These are phyloP conservation scores for Zarea fungicola DNA, from an alignment of 2,329 filamentous ascomycete genomes.

Conservation along the genomic window DNA sequence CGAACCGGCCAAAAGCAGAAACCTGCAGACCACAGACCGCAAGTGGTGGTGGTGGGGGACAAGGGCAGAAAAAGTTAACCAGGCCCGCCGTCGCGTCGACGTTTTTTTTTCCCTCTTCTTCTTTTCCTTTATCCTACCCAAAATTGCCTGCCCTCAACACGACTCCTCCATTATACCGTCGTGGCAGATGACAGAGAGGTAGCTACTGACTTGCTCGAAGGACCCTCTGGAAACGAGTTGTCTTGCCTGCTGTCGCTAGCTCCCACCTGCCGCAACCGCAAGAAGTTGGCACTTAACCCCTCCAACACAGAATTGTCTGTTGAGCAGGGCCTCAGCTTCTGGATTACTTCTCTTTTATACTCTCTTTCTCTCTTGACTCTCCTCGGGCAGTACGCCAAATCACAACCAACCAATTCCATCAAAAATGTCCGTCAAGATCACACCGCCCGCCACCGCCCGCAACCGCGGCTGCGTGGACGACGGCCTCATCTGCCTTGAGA, in stretches of 20 bases:
- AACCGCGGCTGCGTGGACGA: constrained; percentile 49
- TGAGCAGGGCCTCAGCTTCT: constrained; percentile 16
- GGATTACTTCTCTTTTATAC: neutral
- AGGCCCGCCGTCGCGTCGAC: constrained; percentile 12
- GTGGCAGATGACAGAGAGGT: constrained; percentile 34
- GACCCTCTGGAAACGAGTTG: constrained; percentile 35
- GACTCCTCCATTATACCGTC: constrained; percentile 14
- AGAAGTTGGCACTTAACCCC: neutral
- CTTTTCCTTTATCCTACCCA: constrained; percentile 8
- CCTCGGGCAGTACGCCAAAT: neutral
- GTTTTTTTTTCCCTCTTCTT: constrained; percentile 11
- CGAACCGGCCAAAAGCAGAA: constrained; percentile 1
- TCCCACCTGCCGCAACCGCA: constrained; percentile 20
- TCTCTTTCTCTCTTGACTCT: constrained; percentile 11
- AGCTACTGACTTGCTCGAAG: constrained; percentile 32
- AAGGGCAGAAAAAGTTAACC: constrained; percentile 23
- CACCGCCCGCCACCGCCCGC: constrained; percentile 56
- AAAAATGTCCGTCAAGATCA: constrained; percentile 32
- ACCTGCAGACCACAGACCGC: constrained; percentile 4
- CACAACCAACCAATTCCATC: constrained; percentile 2
- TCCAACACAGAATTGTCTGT: constrained; percentile 4
- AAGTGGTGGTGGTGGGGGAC: constrained; percentile 14
- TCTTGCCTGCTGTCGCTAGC: constrained; percentile 31
- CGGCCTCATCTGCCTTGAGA: constrained; percentile 76
- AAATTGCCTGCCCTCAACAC: neutral